Conservation (phyloP, 1,139 yeast genomes). For the Yamadazyma buinensis region DNA sequence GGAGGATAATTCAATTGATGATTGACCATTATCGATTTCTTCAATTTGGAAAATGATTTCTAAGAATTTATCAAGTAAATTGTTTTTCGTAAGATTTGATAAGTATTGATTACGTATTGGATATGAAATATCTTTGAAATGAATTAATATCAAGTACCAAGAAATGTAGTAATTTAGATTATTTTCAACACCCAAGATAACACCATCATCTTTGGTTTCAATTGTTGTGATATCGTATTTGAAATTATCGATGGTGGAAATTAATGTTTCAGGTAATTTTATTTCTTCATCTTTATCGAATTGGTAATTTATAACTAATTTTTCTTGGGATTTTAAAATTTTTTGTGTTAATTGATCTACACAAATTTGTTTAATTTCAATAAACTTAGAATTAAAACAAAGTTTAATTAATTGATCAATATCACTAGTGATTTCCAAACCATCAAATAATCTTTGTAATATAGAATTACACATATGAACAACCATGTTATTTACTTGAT, state of each 20-base stretch:
- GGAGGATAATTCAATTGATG: background rate
- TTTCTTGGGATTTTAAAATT: conserved; percentile 45
- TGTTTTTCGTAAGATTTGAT: conserved; percentile 48
- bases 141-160: conserved; percentile 63
- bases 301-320: conserved; percentile 59
- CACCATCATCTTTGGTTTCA: conserved; percentile 22
- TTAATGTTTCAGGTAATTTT: conserved; percentile 32
- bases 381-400: conserved; percentile 20
- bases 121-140: conserved; percentile 65
- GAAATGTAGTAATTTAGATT: conserved; percentile 47
- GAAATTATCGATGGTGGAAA: too few species aligned
- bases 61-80: conserved; percentile 45
- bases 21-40: conserved; percentile 24
- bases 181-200: conserved; percentile 11
- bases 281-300: conserved; percentile 35
- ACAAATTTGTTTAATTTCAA: conserved; percentile 29
- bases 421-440: conserved; percentile 3
- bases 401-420: conserved; percentile 18
- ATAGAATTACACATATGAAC: conserved; percentile 29
- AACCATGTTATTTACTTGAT: conserved; percentile 25
- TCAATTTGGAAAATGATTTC: conserved; percentile 49
- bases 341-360: conserved; percentile 31
- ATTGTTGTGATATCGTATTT: conserved; percentile 13
- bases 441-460: conserved; percentile 22
- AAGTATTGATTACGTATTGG: conserved; percentile 61